These are phyloP conservation scores for Phytopythium ostracodes DNA, from an alignment of 352 stramenopile species.

Conservation along the genomic window DNA sequence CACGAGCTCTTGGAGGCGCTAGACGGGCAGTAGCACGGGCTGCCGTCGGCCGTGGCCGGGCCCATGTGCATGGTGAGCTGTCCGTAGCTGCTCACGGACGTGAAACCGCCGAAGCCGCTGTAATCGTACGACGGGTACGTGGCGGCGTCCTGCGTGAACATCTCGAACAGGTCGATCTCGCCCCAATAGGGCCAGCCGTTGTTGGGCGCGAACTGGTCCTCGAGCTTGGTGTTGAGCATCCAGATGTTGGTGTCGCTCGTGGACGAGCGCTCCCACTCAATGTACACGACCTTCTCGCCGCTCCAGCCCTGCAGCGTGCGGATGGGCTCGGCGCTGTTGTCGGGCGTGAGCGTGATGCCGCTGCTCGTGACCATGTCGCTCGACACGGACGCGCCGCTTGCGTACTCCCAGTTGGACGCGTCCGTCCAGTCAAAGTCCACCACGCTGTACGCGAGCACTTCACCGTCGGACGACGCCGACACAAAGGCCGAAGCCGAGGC, in stretches of 20 bases:
- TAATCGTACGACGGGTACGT: slow-evolving; percentile 44
- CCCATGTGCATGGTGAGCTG: slow-evolving; percentile 77
- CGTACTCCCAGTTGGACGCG: slow-evolving; percentile 56
- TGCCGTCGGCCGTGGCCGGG: slow-evolving; percentile 26
- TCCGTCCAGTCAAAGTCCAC: slow-evolving; percentile 72
- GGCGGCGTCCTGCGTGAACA: slow-evolving; percentile 66
- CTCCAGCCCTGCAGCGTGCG: slow-evolving; percentile 59
- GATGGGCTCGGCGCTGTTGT: slow-evolving; percentile 53
- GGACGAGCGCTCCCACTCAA: slow-evolving; percentile 62
- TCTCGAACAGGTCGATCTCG: slow-evolving; percentile 80
- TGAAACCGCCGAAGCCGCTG: slow-evolving; percentile 32
- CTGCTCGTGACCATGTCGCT: slow-evolving; percentile 40
- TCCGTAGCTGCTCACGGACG: slow-evolving; percentile 48
- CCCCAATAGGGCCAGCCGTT: slow-evolving; percentile 76
- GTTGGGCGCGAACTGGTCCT: slow-evolving; percentile 45
- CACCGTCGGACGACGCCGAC: slow-evolving; percentile 17
- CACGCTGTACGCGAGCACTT: slow-evolving; percentile 38
- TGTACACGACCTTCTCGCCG: slow-evolving; percentile 65
- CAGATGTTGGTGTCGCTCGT: slow-evolving; percentile 81
- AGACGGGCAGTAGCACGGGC: slow-evolving; percentile 55
- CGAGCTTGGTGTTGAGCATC: slow-evolving; percentile 79
- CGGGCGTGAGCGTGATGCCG: slow-evolving; percentile 49
- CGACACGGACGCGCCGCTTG: slow-evolving; percentile 29
- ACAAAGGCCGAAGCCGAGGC: slow-evolving; percentile 16
- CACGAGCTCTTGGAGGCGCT: slow-evolving; percentile 40